A percentile compares a stretch with the other conserved stretches of the same genome.
Evolutionary conservation across 495 filamentous ascomycete species (phyloP).

Genomic region (Penicillium arizonense): DNA sequence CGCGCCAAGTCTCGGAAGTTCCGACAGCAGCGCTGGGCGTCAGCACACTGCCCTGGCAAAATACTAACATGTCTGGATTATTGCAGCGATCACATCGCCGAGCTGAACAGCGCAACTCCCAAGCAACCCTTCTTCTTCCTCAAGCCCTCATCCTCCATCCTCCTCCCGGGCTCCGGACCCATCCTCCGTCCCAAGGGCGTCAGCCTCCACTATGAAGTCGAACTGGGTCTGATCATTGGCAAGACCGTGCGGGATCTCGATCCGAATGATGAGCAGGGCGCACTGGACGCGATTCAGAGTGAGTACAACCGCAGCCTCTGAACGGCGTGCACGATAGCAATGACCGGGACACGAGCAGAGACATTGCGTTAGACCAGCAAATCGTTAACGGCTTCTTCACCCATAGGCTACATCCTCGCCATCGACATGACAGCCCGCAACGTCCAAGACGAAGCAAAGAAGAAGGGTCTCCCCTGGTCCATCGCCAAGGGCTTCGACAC

Average conservation of each 20-base stretch:
- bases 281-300: constrained; percentile 51
- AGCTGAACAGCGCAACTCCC: constrained; percentile 81
- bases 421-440: constrained; percentile 97
- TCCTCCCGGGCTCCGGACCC: constrained; percentile 74
- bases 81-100: constrained; percentile 83
- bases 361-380: background rate
- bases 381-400: background rate
- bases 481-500: constrained; percentile 98
- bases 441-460: constrained; percentile 91
- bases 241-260: constrained; percentile 73
- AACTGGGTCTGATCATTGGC: constrained; percentile 85
- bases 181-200: constrained; percentile 79
- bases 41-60: background rate
- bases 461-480: constrained; percentile 93
- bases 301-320: constrained; percentile 11
- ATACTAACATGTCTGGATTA: constrained; percentile 6
- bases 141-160: constrained; percentile 82
- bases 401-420: constrained; percentile 71
- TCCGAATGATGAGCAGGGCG: constrained; percentile 53
- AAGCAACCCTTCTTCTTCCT: constrained; percentile 99
- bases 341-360: background rate
- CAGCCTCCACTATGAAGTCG: constrained; percentile 91
- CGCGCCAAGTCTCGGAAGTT: constrained; percentile 4
- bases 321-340: background rate
- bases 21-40: background rate